Evolutionary conservation across 106 monocot genomes (phyloP).

Genomic region (Acorus gramineus): DNA sequence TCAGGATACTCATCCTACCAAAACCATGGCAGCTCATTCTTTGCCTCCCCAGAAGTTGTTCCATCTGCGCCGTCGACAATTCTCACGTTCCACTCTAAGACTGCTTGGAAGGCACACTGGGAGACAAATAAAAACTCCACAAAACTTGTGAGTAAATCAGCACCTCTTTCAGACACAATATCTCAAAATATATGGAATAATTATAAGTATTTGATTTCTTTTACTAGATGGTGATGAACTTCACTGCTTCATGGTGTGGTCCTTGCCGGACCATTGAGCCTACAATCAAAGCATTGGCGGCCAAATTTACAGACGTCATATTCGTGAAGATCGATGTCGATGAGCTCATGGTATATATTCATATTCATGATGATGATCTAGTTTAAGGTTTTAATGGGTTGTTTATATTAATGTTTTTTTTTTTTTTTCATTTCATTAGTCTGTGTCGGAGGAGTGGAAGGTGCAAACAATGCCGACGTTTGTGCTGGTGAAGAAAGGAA

Average conservation of each 20-base stretch:
- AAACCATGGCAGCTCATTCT: no score
- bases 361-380: background rate
- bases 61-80: background rate
- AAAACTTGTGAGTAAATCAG: conserved; percentile 5
- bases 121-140: conserved; percentile 9
- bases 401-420: conserved; percentile 3
- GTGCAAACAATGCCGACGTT: conserved; percentile 90
- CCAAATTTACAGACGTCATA: conserved; percentile 30
- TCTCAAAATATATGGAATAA: no score
- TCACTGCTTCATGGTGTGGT: conserved; percentile 79
- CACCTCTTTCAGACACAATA: no score
- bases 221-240: conserved; percentile 53
- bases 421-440: background rate
- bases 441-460: conserved; percentile 45
- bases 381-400: background rate
- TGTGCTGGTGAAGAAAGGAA: conserved; percentile 45
- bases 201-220: background rate
- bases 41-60: no score
- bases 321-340: conserved; percentile 76
- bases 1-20: no score
- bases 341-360: conserved; percentile 40
- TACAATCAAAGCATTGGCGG: conserved; percentile 35
- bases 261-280: conserved; percentile 76
- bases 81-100: conserved; percentile 8
- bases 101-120: conserved; percentile 22